Conservation (phyloP, 192 early-diverging fungal species). For the Coemansia interrupta region DNA sequence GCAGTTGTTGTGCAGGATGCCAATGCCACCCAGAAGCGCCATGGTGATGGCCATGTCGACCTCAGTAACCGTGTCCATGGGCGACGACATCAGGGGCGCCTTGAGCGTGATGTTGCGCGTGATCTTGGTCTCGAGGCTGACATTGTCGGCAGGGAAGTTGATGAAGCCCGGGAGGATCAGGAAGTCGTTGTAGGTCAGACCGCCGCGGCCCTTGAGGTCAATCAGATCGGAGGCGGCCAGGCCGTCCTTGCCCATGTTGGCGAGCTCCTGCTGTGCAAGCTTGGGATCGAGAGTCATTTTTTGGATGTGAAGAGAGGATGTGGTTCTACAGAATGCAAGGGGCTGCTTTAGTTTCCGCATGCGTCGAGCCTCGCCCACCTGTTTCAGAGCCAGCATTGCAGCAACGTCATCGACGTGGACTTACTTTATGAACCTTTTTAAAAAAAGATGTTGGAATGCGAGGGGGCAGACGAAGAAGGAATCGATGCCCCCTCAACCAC, state of each 20-base stretch:
- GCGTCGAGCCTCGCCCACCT: too few species aligned
- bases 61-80: constrained; percentile 99
- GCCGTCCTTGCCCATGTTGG: constrained; percentile 66
- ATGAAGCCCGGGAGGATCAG: constrained; percentile 94
- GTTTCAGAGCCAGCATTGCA: too few species aligned
- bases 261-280: constrained; percentile 44
- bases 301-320: background rate
- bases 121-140: constrained; percentile 78
- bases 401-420: too few species aligned
- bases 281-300: constrained; percentile 31
- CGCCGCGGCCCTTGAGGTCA: constrained; percentile 73
- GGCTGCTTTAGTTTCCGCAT: too few species aligned
- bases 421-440: background rate
- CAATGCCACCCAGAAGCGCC: constrained; percentile 91
- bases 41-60: constrained; percentile 97
- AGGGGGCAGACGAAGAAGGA: constrained; percentile 31
- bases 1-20: constrained; percentile 98
- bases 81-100: constrained; percentile 90
- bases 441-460: constrained; percentile 2
- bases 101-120: constrained; percentile 88
- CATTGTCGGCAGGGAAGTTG: constrained; percentile 81
- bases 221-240: constrained; percentile 80
- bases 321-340: background rate
- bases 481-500: constrained; percentile 41
- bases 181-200: constrained; percentile 98